Evolutionary conservation across 108 stramenopile genomes (phyloP), one percentile per base, ranked within the genome.

Genomic region (Aurantiochytrium sp.): DNA sequence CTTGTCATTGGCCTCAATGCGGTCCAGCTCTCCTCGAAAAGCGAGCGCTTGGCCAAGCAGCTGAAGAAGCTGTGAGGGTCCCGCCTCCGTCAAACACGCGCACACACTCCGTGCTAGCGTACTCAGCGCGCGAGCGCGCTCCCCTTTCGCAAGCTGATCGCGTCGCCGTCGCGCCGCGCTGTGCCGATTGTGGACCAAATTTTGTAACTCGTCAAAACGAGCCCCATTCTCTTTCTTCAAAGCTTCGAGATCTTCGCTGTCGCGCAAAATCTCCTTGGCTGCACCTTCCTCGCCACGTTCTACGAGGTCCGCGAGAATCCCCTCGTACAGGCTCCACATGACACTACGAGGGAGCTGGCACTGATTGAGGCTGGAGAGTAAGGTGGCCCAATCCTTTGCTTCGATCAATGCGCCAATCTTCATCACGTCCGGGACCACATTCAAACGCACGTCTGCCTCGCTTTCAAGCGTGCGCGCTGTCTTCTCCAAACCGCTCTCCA

Each of bases 1-100:
- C 64, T 93, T 89, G 5, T 55, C 88, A 0, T 72, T 16, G 72
- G 14, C 49, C 47, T 35, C 60, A 49, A 14, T 88, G 60, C 58
- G 72, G 21, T 96, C 96, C 4, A 95, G 95, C 89, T 94, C 91
- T 57, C 91, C 90, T 89, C 97, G 97, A 95, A 95, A 99, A 88
- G 96, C 95, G 25, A 97, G 90, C 4, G 97, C 97, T 89, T 97
- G 96, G 58, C 97, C 96, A 35, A 99, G 58, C 88, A 99, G 91
- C n/a, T 94, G 88, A 35, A 93, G 76, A 18, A 99, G 93, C 59
- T 97, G 92, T 45, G 93, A 91, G 60, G 94, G 72, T 5, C 97
- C 96, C 19, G 95, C 93, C 55, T 72, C 91, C 10, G 76, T 83
- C 6, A 53, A 18, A 18, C 76, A 47, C 45, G 45, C 49, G 49